Conservation (phyloP, 1,284 basidiomycete species). For the Lignosus rhinocerotis region DNA sequence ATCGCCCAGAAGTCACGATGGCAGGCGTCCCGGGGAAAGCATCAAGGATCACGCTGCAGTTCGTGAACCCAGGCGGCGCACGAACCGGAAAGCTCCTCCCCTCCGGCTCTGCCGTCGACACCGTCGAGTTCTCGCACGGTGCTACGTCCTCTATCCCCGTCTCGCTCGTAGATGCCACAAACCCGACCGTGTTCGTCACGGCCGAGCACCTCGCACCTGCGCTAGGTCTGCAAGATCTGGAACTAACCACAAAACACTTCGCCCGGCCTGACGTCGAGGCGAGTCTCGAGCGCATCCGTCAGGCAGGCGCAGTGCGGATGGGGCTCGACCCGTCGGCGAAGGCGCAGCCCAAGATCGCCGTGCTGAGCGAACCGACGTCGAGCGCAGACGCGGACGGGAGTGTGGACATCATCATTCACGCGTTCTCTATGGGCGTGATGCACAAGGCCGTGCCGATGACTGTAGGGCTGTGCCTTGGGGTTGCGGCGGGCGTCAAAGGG, state of each 20-base stretch:
- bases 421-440: constrained; percentile 71
- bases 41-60: constrained; percentile 66
- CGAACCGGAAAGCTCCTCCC: constrained; percentile 72
- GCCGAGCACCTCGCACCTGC: constrained; percentile 42
- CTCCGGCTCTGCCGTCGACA: constrained; percentile 51
- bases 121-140: constrained; percentile 28
- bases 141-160: constrained; percentile 34
- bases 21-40: constrained; percentile 69
- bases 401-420: constrained; percentile 59
- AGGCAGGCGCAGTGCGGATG: constrained; percentile 59
- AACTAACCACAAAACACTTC: constrained; percentile 24
- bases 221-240: constrained; percentile 31
- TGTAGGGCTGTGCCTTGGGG: constrained; percentile 69
- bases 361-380: constrained; percentile 44
- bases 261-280: constrained; percentile 32
- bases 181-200: constrained; percentile 67
- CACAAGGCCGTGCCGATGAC: constrained; percentile 79
- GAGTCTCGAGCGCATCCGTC: constrained; percentile 55
- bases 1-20: constrained; percentile 50
- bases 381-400: constrained; percentile 30
- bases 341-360: constrained; percentile 72
- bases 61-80: constrained; percentile 65
- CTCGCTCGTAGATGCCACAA: constrained; percentile 72
- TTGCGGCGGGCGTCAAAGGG: constrained; percentile 54
- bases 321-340: constrained; percentile 60